Base-by-base conservation (phyloP, 2,329 filamentous ascomycete genomes). In the Alternaria infectoria region DNA sequence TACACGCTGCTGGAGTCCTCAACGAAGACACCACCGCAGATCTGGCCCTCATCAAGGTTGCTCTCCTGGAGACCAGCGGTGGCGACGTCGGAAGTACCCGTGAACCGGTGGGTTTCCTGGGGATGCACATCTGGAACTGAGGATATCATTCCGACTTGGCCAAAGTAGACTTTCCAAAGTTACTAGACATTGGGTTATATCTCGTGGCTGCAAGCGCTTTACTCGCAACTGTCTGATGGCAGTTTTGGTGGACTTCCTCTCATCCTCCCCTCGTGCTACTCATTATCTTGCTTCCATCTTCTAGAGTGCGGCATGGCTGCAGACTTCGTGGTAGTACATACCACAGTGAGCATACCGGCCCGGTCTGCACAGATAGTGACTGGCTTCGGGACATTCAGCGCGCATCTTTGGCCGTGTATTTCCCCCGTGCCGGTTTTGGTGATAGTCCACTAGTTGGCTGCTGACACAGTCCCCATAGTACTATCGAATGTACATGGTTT, bases 61-160 rank as follows among this genome's bases (percentile, higher is more conserved):
- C 62, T 65, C 44, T 68, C 57, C 65, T 81, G 78, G 62, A 72
- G 79, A 5, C 79, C 79, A 21, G 65, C 69, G 52, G 80, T 79
- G 13, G 75, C 77, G 6, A 80, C 77, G 57, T 80, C 79, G n/a
- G 64, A 66, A 2, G 72, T 74, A 10, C 85, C 81, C 36, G 36
- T 40, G 36, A 40, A 40, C 36, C n/a, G 49, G 85, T 81, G 7
- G 86, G 83, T 81, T 89, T 89, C 83, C 90, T 90, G 62, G 90
- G 79, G 2, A 89, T 73, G 44, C 88, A 88, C 55, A 89, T 84
- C 73, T 90, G 88, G 75, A 84, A 89, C 74, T 89, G 87, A 40
- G n/a, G 36, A 40, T 17, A 17, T 40, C n/a, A 40, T 40, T 17
- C n/a, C 36, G n/a, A 40, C 36, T 40, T 40, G 36, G 36, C 36